phyloP scores from a whole-genome alignment of 2,329 filamentous ascomycete genomes.

The Colletotrichum sp. region DNA sequence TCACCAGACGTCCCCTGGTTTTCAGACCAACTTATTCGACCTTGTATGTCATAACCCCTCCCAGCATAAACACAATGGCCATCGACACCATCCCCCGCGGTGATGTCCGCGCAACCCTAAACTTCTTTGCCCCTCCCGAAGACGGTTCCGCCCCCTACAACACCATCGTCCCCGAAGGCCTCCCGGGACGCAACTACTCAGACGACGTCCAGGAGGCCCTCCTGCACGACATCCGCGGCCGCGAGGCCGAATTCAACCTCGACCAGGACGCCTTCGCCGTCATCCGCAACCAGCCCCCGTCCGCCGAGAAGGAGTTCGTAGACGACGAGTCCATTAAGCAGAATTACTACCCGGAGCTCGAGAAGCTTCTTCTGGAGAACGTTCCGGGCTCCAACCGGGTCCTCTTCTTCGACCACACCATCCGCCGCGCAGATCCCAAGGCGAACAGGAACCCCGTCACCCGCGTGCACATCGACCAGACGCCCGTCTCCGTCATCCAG shows the following conservation, averaged over 20 bases:
- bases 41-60: background rate
- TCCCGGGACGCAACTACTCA: slow-evolving; percentile 70
- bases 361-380: slow-evolving; percentile 69
- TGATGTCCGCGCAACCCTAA: slow-evolving; percentile 64
- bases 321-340: slow-evolving; percentile 72
- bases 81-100: slow-evolving; percentile 58
- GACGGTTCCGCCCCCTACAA: slow-evolving; percentile 68
- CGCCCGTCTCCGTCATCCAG: slow-evolving; percentile 64
- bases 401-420: slow-evolving; percentile 86
- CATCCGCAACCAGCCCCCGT: slow-evolving; percentile 61
- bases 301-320: slow-evolving; percentile 64
- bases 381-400: slow-evolving; percentile 71
- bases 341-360: slow-evolving; percentile 86
- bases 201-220: slow-evolving; percentile 53
- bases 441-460: slow-evolving; percentile 73
- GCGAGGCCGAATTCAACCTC: slow-evolving; percentile 69
- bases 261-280: slow-evolving; percentile 79
- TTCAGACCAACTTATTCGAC: background rate
- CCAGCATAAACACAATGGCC: slow-evolving; percentile 36
- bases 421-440: slow-evolving; percentile 68
- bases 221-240: slow-evolving; percentile 77
- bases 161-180: slow-evolving; percentile 70
- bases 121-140: slow-evolving; percentile 68
- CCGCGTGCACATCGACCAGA: slow-evolving; percentile 85
- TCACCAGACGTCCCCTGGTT: background rate